A percentile compares a stretch with the other conserved stretches of the same genome.
Conservation (phyloP, 257 asterid species). For the Leptodermis oblonga region DNA sequence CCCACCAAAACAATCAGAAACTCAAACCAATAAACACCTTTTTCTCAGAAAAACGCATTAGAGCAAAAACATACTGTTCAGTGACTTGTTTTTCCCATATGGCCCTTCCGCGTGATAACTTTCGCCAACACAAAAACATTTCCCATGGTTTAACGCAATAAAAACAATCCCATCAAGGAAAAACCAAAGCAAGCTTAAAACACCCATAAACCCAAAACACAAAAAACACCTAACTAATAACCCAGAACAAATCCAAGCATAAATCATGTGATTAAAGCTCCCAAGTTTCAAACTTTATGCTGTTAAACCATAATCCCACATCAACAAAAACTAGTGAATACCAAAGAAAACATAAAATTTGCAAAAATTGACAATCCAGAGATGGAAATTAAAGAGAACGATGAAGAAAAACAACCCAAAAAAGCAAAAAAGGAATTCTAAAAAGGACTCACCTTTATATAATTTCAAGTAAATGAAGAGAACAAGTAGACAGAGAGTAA, state of each 20-base stretch:
- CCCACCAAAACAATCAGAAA: not conserved
- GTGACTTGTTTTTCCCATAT: not conserved
- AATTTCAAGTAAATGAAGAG: too few relatives aligned
- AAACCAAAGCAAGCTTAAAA: not conserved
- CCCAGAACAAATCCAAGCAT: conserved; percentile 3
- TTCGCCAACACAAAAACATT: not conserved
- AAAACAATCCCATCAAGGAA: not conserved
- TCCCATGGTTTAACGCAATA: not conserved
- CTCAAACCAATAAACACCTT: not conserved
- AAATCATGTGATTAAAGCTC: too few relatives aligned
- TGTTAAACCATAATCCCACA: too few relatives aligned
- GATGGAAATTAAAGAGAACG: conserved; percentile 11
- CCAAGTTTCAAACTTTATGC: too few relatives aligned
- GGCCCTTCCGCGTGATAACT: not conserved
- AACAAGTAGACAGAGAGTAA: not conserved
- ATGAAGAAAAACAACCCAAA: too few relatives aligned
- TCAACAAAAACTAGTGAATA: too few relatives aligned
- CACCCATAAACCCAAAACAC: not conserved
- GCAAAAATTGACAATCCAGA: conserved; percentile 7
- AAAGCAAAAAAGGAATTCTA: too few relatives aligned
- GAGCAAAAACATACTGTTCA: not conserved
- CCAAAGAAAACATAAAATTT: not conserved
- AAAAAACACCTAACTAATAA: conserved; percentile 1
- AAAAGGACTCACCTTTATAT: too few relatives aligned
- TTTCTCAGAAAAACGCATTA: not conserved